Conservation (phyloP, 1,284 basidiomycete species). For the Cutaneotrichosporon spelunceum region DNA sequence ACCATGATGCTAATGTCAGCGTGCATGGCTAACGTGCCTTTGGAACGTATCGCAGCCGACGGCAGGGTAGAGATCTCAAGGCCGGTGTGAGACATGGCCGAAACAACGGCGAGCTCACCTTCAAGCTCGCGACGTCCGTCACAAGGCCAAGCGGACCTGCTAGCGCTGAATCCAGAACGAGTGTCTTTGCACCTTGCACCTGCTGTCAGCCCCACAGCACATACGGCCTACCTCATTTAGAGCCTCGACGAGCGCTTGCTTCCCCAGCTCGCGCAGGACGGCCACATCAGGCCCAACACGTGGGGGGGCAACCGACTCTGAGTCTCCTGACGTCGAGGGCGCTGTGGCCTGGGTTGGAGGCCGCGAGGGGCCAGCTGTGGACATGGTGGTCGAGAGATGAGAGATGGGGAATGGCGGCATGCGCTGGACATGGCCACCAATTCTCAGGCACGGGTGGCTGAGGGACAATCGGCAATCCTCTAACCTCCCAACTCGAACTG, state of each 20-base stretch:
- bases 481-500: neutral
- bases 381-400: constrained; percentile 7
- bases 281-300: constrained; percentile 60
- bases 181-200: constrained; percentile 92
- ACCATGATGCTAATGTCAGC: constrained; percentile 73
- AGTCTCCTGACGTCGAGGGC: constrained; percentile 44
- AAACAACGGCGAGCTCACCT: constrained; percentile 59
- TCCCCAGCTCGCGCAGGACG: constrained; percentile 69
- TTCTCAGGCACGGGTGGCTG: neutral
- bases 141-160: constrained; percentile 90
- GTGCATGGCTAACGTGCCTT: neutral
- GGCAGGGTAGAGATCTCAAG: no score
- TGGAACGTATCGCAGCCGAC: neutral
- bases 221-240: constrained; percentile 68
- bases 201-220: constrained; percentile 44
- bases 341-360: constrained; percentile 33
- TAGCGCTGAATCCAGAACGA: constrained; percentile 82
- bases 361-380: constrained; percentile 26
- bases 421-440: neutral
- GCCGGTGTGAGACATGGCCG: neutral
- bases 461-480: neutral
- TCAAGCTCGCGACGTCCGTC: constrained; percentile 84
- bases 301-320: constrained; percentile 32
- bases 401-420: neutral
- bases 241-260: constrained; percentile 70